Base-by-base conservation (phyloP, 2,329 filamentous ascomycete genomes). In the Plectosphaerella cucumerina region DNA sequence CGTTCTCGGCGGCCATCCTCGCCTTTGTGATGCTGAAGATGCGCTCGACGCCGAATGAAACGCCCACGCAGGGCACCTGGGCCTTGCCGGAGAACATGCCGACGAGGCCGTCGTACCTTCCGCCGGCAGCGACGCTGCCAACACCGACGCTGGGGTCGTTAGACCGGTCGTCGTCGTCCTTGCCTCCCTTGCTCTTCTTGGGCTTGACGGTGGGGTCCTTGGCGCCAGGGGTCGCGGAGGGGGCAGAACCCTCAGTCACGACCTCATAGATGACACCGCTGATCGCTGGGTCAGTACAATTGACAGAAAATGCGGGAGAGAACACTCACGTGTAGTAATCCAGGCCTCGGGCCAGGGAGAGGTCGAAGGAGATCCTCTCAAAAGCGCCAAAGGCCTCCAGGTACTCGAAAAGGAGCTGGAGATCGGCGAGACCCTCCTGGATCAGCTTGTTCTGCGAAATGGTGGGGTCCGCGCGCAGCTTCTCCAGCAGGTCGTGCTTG, bases 261-360 rank as follows among this genome's bases (percentile, higher is more conserved):
- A 95, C 88, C 66, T 96, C 90, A 71, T 90, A 96, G 65, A 96
- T 96, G 53, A 96, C 75, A 49, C 90, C 90, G 1, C 92, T 96
- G 39, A 20, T 4, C 5, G 12, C 12, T 31, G 8, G 6, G 26
- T 31, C 26, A 31, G 72, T 93, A 93, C 71, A n/a, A n/a, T n/a
- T n/a, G n/a, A n/a, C n/a, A n/a, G n/a, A n/a, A n/a, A n/a, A n/a
- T n/a, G n/a, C n/a, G n/a, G n/a, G n/a, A 35, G 39, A 18, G 20
- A 6, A 20, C 17, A 42, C 39, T 12, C 18, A 35, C 20, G n/a
- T 87, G 69, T 85, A 86, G 68, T 87, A 88, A 66, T 96, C 90
- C n/a, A 96, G 79, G 26, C 92, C 93, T 63, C 93, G 86, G 22
- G 93, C 93, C 44, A 97, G 78, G 23, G 87, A 91, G 59, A 97